Evolutionary conservation across 2,329 filamentous ascomycete genomes (phyloP), one percentile per base, ranked within the genome.

Genomic region (Talaromyces islandicus): DNA sequence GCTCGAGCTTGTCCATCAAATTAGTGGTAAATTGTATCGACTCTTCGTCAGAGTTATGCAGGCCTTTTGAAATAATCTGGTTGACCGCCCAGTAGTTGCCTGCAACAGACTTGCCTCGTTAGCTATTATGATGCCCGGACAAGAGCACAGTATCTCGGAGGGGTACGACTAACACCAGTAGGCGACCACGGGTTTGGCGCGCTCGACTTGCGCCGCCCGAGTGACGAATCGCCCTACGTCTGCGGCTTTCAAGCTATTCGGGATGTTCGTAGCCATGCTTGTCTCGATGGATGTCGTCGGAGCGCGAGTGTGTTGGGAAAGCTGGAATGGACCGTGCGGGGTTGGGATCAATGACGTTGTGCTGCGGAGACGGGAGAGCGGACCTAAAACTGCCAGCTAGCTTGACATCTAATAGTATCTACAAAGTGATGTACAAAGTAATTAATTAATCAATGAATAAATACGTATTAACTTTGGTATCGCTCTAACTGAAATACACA

Each of bases 51-150:
- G 82, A 78, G 62, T 83, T 88, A 77, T 97, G 93, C 46, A 97
- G 84, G 51, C 86, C 83, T 71, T 88, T 90, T 57, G 84, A 82
- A 14, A 99, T 85, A 66, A 99, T 95, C 71, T 95, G 90, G 69
- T 97, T 92, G 53, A 96, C 89, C 27, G 94, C 90, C 82, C 91
- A 94, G 75, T 94, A 96, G 70, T 95, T 88, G 74, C 90, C 91
- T 94, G 62, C 57, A 6, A 54, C 56, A 52, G 46, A 57, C 35
- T 7, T 29, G 9, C 4, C 30, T n/a, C 30, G 29, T 56, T 35
- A 60, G 53, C 46, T 51, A 11, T 11, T n/a, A 48, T 17, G 24
- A 35, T 35, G 32, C 32, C 32, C 32, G 10, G n/a, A 38, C 17
- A 17, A 27, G 21, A 35, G 41, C 50, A 46, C 30, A 25, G 14